Base-by-base conservation (phyloP, 768 basidiomycete species). In the Phylloporus arenicola region DNA sequence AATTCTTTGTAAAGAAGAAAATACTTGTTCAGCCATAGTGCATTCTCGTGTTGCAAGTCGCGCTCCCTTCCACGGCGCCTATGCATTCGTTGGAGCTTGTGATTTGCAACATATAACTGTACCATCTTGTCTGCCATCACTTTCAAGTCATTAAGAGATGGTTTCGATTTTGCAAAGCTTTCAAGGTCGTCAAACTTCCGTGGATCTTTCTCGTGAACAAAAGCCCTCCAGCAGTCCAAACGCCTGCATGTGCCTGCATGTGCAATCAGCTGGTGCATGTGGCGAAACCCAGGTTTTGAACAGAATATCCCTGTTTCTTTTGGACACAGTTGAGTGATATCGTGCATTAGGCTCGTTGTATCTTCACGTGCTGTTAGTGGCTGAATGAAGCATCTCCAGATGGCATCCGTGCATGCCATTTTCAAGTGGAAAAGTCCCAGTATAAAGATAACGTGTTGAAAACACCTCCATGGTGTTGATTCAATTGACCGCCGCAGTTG, bases 1-100 rank as follows among this genome's bases (percentile, higher is more conserved):
- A 73, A 45, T 40, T 76, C 75, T 34, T 73, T 68, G 46, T 78
- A 77, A 0, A 76, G 62, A 1, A 74, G 39, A 9, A 70, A 58
- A 24, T 72, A 70, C 25, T 70, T 52, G 12, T 73, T 59, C 2
- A 55, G 25, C 0, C 73, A 48, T 9, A 70, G 31, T 0, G 48
- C 43, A 47, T 77, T 76, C 50, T 72, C 68, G 12, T 55, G 48
- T 14, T 68, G 62, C 31, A 64, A 14, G 52, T 75, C 73, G 5
- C 67, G 50, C 17, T 37, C 34, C 6, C 10, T n/a, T 14, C 16
- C 34, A 14, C 1, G 13, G 13, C 34, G 13, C 16, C 13, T 34
- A 38, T 75, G 72, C 62, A 70, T 72, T 3, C 56, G 43, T 8
- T 56, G 22, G 20, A 30, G 48, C 8, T 45, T 0, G 61, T 56